Evolutionary conservation across 2,329 filamentous ascomycete species (phyloP).

Genomic region (Samsoniella hepiali): DNA sequence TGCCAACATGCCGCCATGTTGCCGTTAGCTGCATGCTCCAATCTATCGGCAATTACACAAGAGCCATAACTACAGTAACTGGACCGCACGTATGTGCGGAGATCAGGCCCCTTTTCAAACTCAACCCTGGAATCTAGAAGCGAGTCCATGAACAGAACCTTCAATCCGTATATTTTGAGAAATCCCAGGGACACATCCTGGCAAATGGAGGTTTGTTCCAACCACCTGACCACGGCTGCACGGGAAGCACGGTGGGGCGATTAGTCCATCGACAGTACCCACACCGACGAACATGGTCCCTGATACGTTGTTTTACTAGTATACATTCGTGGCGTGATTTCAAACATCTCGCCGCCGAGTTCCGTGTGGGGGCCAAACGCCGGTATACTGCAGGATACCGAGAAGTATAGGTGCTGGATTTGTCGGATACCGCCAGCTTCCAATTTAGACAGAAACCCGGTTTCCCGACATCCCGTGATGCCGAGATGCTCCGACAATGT

Average conservation of each 20-base stretch:
- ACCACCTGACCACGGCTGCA: conserved; percentile 5
- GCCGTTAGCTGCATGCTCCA: too few relatives aligned
- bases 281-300: not conserved
- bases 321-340: not conserved
- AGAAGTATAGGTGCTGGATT: not conserved
- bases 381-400: not conserved
- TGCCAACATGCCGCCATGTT: too few relatives aligned
- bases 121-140: not conserved
- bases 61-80: not conserved
- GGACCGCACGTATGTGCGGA: not conserved
- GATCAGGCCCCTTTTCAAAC: not conserved
- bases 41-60: not conserved
- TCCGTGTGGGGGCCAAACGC: conserved; percentile 2
- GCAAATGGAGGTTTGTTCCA: not conserved
- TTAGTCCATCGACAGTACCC: not conserved
- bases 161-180: not conserved
- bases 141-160: not conserved
- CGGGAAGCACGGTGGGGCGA: not conserved
- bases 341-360: not conserved
- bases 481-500: not conserved
- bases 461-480: not conserved
- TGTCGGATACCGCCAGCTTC: not conserved
- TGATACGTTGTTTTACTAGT: not conserved
- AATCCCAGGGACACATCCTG: not conserved
- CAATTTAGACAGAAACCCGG: too few relatives aligned